Percentiles rank a stretch among this genome's conserved stretches.
Conservation (phyloP, 768 basidiomycete species). For the Mycena sanguinolenta region DNA sequence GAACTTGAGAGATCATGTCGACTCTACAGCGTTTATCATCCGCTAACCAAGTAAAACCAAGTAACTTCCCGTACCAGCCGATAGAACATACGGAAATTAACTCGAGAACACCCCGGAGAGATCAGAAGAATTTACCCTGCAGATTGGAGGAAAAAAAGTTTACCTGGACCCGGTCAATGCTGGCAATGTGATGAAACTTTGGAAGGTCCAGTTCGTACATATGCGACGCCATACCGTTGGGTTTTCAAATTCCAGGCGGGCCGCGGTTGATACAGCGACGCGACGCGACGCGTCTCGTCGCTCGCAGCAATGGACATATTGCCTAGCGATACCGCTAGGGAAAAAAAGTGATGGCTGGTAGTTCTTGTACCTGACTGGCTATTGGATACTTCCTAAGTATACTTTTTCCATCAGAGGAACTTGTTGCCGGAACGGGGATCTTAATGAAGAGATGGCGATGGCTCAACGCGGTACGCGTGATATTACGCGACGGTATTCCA, state of each 20-base stretch:
- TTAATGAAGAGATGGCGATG: constrained; percentile 19
- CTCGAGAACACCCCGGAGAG: constrained; percentile 2
- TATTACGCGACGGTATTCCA: constrained; percentile 4
- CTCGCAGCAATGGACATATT: no score
- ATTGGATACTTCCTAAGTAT: not conserved
- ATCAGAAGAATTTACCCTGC: not conserved
- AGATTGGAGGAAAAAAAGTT: not conserved
- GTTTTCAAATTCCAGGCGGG: no score
- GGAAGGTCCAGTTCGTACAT: no score
- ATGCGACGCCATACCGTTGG: no score
- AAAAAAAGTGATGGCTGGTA: not conserved
- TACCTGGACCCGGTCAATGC: not conserved
- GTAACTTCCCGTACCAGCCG: not conserved
- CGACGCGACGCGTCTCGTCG: no score
- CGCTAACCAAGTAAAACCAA: no score
- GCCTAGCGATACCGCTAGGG: not conserved
- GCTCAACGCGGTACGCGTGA: not conserved
- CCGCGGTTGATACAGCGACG: no score
- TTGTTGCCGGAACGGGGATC: constrained; percentile 1
- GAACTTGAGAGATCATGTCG: not conserved
- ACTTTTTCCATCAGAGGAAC: constrained; percentile 24
- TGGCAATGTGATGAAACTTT: not conserved
- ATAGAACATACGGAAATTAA: constrained; percentile 26
- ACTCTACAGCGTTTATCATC: no score
- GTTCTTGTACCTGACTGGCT: constrained; percentile 26